Conservation (phyloP, 495 filamentous ascomycete species). For the Talaromyces borbonicus region DNA sequence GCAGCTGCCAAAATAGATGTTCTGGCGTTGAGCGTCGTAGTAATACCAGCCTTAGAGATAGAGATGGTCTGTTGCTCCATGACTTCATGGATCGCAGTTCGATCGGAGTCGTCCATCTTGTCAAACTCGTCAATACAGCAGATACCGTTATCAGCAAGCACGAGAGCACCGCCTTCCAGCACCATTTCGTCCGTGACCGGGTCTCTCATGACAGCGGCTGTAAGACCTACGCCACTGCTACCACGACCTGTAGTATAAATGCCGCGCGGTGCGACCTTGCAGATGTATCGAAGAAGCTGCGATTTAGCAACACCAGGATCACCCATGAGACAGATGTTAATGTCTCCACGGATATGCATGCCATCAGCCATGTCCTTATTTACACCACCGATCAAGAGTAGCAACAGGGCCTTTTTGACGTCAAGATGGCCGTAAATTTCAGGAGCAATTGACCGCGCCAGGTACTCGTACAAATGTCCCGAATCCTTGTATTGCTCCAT, state of each 20-base stretch:
- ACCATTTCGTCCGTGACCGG: conserved; percentile 99
- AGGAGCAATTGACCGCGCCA: conserved; percentile 90
- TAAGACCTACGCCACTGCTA: conserved; percentile 92
- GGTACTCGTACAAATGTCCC: conserved; percentile 87
- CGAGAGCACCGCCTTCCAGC: conserved; percentile 89
- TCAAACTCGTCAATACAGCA: conserved; percentile 99
- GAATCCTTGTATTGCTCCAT: conserved; percentile 72
- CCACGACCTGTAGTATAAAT: conserved; percentile 97
- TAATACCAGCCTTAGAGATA: conserved; percentile 97
- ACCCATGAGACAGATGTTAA: conserved; percentile 98
- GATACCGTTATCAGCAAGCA: conserved; percentile 94
- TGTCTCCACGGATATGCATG: conserved; percentile 96
- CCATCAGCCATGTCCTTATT: conserved; percentile 96
- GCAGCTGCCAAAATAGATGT: conserved; percentile 97
- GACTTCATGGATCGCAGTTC: conserved; percentile 98
- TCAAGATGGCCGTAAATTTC: conserved; percentile 96
- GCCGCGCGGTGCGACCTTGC: conserved; percentile 92
- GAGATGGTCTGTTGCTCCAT: conserved; percentile 99
- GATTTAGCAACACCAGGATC: conserved; percentile 99
- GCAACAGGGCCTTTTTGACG: conserved; percentile 92
- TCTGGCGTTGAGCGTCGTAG: conserved; percentile 87
- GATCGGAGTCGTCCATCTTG: conserved; percentile 97
- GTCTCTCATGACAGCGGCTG: conserved; percentile 96
- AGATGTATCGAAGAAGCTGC: conserved; percentile 94
- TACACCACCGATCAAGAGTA: conserved; percentile 91